Base-by-base conservation (phyloP, 305 asterid genomes). In the Fraxinus albicans region DNA sequence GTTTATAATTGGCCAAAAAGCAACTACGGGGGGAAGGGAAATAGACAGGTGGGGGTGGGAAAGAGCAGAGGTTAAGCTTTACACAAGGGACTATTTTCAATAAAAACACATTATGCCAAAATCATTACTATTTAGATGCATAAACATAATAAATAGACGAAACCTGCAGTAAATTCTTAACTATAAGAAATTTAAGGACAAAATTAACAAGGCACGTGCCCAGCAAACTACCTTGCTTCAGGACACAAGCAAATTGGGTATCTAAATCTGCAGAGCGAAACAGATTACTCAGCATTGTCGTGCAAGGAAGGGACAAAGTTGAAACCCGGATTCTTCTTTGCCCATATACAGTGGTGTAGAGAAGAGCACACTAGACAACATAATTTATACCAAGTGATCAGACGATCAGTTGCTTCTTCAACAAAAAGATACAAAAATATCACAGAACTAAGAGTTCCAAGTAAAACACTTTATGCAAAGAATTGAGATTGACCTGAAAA, bases 241-340 rank as follows among this genome's bases (percentile, higher is more conserved):
- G 83, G 79, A 93, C 89, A 84, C 98, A 95, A 36, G 94, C 88
- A 86, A 91, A 93, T 50, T 95, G 98, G 79, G 97, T 91, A 83
- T 95, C 98, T 27, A 91, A 88, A 87, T 95, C 98, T 40, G 98
- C 98, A 42, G 96, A 89, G 80, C 93, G 92, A 89, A 95, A 95
- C 79, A 95, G 88, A 84, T 93, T 88, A 86, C 95, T 91, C 84
- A 95, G 87, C 91, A 90, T 89, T 83, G 86, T 91, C 76, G 98
- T 93, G 92, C 96, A 92, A 70, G 97, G 96, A 63, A 95, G 90
- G 79, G 98, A 90, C 82, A 95, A 80, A 33, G 98, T 93, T 50
- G 98, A 95, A 78, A 95, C 90, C 76, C 98, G 91, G 85, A 95
- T 95, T 91, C 98, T 90, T 90, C 98, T 91, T 90, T 95, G 96